Evolutionary conservation across 805 yeast genomes (phyloP).

Genomic region (Saturnispora sekii): DNA sequence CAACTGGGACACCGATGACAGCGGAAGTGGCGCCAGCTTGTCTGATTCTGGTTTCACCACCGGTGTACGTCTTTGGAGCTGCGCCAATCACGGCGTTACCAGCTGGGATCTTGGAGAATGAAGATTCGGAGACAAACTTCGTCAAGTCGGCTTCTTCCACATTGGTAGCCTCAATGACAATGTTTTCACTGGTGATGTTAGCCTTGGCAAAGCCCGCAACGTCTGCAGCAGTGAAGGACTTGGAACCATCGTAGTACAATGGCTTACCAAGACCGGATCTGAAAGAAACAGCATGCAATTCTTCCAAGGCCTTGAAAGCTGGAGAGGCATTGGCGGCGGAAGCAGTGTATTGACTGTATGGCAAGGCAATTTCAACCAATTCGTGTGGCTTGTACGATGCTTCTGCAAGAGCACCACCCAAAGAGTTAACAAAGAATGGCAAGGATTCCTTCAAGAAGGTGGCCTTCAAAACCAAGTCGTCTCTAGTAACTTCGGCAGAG

Average conservation of each 20-base stretch:
- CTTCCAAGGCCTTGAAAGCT: constrained; percentile 58
- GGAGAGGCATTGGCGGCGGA: constrained; percentile 43
- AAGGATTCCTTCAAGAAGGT: constrained; percentile 78
- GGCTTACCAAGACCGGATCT: constrained; percentile 85
- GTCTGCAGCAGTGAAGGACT: constrained; percentile 49
- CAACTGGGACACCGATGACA: constrained; percentile 72
- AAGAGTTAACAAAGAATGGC: constrained; percentile 83
- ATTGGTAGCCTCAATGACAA: constrained; percentile 65
- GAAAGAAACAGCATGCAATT: constrained; percentile 71
- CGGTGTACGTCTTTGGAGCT: constrained; percentile 37
- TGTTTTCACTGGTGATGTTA: constrained; percentile 60
- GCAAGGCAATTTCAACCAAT: constrained; percentile 70
- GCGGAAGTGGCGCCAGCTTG: constrained; percentile 58
- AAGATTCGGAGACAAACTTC: constrained; percentile 56
- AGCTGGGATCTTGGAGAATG: constrained; percentile 51
- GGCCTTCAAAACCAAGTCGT: constrained; percentile 69
- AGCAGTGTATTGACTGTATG: constrained; percentile 61
- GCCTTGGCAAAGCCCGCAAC: constrained; percentile 56
- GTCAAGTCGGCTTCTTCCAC: constrained; percentile 62
- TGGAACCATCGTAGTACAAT: constrained; percentile 58
- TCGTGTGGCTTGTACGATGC: constrained; percentile 79
- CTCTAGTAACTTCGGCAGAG: constrained; percentile 67
- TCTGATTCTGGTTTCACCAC: constrained; percentile 63
- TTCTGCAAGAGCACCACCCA: constrained; percentile 63
- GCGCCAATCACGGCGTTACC: constrained; percentile 41